Percentiles rank a stretch among this genome's conserved stretches.
These are phyloP conservation scores for Ophiostoma tasmaniense DNA, from an alignment of 2,329 filamentous ascomycete species.

Conservation along the genomic window DNA sequence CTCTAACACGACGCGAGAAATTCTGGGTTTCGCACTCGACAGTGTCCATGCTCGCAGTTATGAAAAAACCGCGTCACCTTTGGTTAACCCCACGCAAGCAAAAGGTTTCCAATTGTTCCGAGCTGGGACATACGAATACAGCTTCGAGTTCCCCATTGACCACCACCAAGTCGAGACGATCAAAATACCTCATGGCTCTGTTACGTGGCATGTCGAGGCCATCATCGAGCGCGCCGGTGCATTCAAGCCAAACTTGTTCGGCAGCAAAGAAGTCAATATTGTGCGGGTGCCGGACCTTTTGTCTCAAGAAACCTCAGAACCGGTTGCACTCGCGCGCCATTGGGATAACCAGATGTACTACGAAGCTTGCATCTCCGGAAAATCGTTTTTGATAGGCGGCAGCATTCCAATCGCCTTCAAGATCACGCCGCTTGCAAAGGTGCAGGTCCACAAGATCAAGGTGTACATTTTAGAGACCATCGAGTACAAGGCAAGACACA, in stretches of 20 bases:
- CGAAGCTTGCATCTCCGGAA: constrained; percentile 91
- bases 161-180: constrained; percentile 84
- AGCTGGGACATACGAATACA: constrained; percentile 57
- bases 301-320: constrained; percentile 83
- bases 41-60: constrained; percentile 63
- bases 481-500: constrained; percentile 78
- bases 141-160: constrained; percentile 84
- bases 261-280: constrained; percentile 70
- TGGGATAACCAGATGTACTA: constrained; percentile 96
- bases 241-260: constrained; percentile 80
- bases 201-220: constrained; percentile 82
- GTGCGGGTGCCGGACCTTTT: constrained; percentile 81
- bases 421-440: constrained; percentile 83
- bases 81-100: constrained; percentile 30
- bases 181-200: constrained; percentile 74
- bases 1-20: neutral
- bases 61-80: constrained; percentile 62
- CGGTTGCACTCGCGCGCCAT: constrained; percentile 84
- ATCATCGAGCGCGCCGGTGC: constrained; percentile 78
- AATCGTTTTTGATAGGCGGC: constrained; percentile 82
- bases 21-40: constrained; percentile 9
- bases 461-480: constrained; percentile 85
- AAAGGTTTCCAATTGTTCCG: constrained; percentile 83
- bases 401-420: constrained; percentile 92
- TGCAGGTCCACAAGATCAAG: constrained; percentile 86